Base-by-base conservation (phyloP, 177 flowering plant genomes). In the Vitis hybrid region DNA sequence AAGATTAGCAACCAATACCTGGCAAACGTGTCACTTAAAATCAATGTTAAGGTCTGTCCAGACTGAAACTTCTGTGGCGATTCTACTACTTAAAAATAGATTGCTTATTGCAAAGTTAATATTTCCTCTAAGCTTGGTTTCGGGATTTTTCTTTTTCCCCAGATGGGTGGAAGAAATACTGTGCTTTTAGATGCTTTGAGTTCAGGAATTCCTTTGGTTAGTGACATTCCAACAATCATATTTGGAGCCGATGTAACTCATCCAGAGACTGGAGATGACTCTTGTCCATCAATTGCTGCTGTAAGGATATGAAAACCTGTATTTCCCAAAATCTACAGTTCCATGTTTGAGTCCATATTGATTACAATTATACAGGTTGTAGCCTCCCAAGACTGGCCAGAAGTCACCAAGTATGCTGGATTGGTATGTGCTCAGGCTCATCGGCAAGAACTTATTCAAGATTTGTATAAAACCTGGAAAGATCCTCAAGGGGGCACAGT, bases 211-310 rank as follows among this genome's bases (percentile, higher is more conserved):
- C 96, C 96, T 69, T 76, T 91, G 67, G 93, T 91, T 57, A 89
- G 92, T 74, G 96, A 91, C 65, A 78, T 77, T 10, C 96, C 93
- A 1, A 89, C 96, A 1, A 91, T 91, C 17, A 88, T 91, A 49
- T 91, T 89, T 77, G 96, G 96, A 61, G 96, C 93, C 57, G 96
- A 91, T 82, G 96, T 89, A 7, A 91, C 96, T 64, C 93, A 91
- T 76, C 92, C 93, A 1, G 87, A 88, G 71, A 64, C 79, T 6
- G 92, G 91, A 60, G 96, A 91, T 75, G 91, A 91, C 67, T 82
- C 79, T 5, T 84, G 87, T 69, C 96, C 96, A 32, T 91, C 96
- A 10, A 88, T 91, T 68, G 92, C 96, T 72, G 96, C 96, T 70
- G 96, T 91, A 86, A 65, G 75, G 66, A 70, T 55, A 55, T 61